These are phyloP conservation scores for Didymella arachidicola DNA, from an alignment of 2,329 filamentous ascomycete genomes.

Conservation along the genomic window DNA sequence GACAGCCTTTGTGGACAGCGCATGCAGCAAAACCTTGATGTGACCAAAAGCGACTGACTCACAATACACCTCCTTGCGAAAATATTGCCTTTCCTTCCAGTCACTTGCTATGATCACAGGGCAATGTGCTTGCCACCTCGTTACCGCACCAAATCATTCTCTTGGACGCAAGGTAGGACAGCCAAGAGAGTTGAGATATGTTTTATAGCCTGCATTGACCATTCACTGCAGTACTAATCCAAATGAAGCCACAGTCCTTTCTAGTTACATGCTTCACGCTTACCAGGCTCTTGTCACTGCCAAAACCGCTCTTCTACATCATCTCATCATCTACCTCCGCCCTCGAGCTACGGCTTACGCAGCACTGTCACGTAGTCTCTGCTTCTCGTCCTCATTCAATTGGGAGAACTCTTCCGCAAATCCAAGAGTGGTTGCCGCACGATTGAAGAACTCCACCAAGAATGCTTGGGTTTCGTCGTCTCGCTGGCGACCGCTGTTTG, in stretches of 20 bases:
- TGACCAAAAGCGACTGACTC: neutral
- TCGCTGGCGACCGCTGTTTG: constrained; percentile 65
- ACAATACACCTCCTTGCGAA: neutral
- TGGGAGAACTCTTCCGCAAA: constrained; percentile 64
- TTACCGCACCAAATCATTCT: too few relatives aligned
- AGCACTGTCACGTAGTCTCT: constrained; percentile 56
- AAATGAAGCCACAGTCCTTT: constrained; percentile 2
- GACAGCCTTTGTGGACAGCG: neutral
- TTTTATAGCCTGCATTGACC: constrained; percentile 10
- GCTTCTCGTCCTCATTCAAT: constrained; percentile 63
- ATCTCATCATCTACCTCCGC: neutral
- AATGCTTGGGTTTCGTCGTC: constrained; percentile 93
- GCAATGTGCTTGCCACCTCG: neutral
- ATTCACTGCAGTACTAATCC: constrained; percentile 3
- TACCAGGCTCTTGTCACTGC: too few relatives aligned
- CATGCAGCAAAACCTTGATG: neutral
- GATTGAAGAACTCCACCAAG: constrained; percentile 79
- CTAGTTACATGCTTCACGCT: constrained; percentile 1
- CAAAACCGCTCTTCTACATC: neutral
- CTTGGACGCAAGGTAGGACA: neutral
- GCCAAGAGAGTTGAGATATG: neutral
- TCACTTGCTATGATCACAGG: neutral
- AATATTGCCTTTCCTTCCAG: neutral
- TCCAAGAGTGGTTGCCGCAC: constrained; percentile 60
- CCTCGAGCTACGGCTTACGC: constrained; percentile 17